phyloP scores from a whole-genome alignment of 495 filamentous ascomycete genomes.

The Aspergillus haitiensis region DNA sequence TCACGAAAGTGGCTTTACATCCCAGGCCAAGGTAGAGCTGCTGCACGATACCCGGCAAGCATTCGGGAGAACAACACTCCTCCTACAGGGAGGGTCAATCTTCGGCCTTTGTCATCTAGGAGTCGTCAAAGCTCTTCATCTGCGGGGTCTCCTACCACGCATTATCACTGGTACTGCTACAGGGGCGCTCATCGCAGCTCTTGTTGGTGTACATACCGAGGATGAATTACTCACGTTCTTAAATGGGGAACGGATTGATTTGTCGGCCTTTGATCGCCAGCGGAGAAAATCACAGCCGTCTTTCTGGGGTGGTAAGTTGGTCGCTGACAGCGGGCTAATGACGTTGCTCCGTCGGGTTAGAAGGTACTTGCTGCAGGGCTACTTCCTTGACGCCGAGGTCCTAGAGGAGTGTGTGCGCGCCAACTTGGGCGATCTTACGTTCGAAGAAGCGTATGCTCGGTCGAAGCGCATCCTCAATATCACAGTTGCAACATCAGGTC shows the following conservation, averaged over 20 bases:
- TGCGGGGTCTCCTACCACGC: constrained; percentile 78
- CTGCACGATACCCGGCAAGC: constrained; percentile 88
- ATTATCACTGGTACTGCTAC: constrained; percentile 92
- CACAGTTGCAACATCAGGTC: constrained; percentile 72
- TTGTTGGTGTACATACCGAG: constrained; percentile 86
- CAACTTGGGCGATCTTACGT: constrained; percentile 88
- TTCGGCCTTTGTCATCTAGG: constrained; percentile 92
- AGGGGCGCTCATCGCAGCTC: constrained; percentile 84
- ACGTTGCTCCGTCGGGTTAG: constrained; percentile 61
- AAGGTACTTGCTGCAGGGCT: constrained; percentile 70
- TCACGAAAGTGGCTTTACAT: constrained; percentile 62
- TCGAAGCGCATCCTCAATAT: constrained; percentile 92
- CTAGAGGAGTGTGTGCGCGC: constrained; percentile 82
- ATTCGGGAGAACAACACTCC: constrained; percentile 82
- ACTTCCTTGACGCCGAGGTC: constrained; percentile 79
- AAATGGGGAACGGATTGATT: constrained; percentile 75
- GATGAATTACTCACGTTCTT: constrained; percentile 78
- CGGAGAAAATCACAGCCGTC: constrained; percentile 17
- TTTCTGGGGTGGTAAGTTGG: constrained; percentile 22
- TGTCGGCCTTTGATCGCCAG: constrained; percentile 68
- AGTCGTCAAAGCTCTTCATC: constrained; percentile 84
- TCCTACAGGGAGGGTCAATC: constrained; percentile 87
- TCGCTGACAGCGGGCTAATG: constrained; percentile 47
- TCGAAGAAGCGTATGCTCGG: constrained; percentile 86
- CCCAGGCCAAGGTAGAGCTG: constrained; percentile 83